Evolutionary conservation across 768 basidiomycete species (phyloP), one percentile per base, ranked within the genome.

Genomic region (Termitomyces eurrhizus): DNA sequence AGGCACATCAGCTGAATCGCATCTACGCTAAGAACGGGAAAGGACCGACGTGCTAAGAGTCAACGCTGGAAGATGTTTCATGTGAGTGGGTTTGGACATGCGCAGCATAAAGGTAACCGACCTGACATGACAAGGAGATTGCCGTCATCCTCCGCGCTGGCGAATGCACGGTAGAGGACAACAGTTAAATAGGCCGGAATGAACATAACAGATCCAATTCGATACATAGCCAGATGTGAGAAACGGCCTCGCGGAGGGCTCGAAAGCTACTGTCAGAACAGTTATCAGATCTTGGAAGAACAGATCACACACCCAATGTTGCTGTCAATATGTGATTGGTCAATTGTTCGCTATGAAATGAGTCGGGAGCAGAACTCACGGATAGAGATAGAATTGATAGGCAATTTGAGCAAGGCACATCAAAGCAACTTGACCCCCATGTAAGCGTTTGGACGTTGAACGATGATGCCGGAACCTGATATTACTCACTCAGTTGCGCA

Each of bases 371-470:
- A 39, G 42, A 45, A 56, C 91, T 73, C 69, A 93, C 90, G 92
- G 92, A 79, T 94, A 94, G 39, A 93, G 80, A 69, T 92, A 86
- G 69, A 93, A 95, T 68, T 95, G 95, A 70, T 95, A 96, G 41
- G 87, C 85, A 55, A 97, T 90, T 72, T 95, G 94, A 62, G 87
- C 91, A n/a, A 94, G 79, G 73, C 93, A 95, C 95, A 97, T 96
- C 58, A 96, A 67, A 7, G 92, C 92, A 70, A 92, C 92, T 93
- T 64, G 11, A 64, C 16, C n/a, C 58, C 50, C 45, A 57, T 48
- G 24, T 64, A 33, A 65, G 50, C 42, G 50, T 14, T 37, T 32
- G 33, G 52, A 53, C 16, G 46, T 35, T 48, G 24, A 54, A 46
- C 11, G 49, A n/a, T 49, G 21, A 51, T 14, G 50, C 24, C n/a